Percentiles rank a stretch among this genome's conserved stretches.
These are phyloP conservation scores for Apiospora phragmitis DNA, from an alignment of 2,329 filamentous ascomycete genomes.

Conservation along the genomic window DNA sequence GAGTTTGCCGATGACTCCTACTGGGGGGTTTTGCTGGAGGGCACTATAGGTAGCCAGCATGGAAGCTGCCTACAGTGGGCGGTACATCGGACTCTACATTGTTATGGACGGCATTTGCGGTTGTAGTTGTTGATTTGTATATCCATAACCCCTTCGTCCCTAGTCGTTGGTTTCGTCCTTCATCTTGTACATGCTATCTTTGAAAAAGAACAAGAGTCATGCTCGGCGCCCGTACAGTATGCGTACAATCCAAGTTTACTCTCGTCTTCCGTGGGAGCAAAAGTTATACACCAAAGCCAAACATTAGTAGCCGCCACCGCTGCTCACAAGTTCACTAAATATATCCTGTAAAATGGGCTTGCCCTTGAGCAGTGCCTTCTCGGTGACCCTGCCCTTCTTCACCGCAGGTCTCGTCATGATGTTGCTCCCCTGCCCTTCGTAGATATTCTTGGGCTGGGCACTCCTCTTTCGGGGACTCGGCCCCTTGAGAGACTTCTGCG, in stretches of 20 bases:
- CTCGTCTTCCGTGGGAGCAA: background rate
- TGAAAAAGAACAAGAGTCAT: background rate
- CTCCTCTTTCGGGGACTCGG: conserved; percentile 18
- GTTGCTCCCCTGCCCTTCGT: conserved; percentile 56
- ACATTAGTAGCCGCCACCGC: background rate
- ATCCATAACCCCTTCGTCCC: background rate
- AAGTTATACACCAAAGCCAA: background rate
- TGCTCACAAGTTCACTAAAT: conserved; percentile 65
- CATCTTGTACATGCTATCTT: background rate
- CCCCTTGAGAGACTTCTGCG: conserved; percentile 10
- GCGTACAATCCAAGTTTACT: background rate
- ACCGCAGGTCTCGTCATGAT: conserved; percentile 42
- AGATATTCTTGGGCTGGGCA: conserved; percentile 52
- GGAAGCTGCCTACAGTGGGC: background rate
- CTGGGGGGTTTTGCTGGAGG: too few relatives aligned
- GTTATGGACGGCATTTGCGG: background rate
- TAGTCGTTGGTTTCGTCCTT: background rate
- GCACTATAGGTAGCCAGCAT: too few relatives aligned
- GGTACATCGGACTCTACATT: background rate
- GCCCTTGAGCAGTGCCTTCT: conserved; percentile 62
- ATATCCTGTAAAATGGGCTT: conserved; percentile 74
- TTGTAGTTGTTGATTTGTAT: background rate
- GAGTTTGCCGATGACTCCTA: too few relatives aligned
- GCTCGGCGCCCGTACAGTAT: background rate
- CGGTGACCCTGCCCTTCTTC: conserved; percentile 58